A percentile compares a stretch with the other conserved stretches of the same genome.
These are phyloP conservation scores for Pseudonitzschia multiseries DNA, from an alignment of 108 stramenopile species.

Conservation along the genomic window DNA sequence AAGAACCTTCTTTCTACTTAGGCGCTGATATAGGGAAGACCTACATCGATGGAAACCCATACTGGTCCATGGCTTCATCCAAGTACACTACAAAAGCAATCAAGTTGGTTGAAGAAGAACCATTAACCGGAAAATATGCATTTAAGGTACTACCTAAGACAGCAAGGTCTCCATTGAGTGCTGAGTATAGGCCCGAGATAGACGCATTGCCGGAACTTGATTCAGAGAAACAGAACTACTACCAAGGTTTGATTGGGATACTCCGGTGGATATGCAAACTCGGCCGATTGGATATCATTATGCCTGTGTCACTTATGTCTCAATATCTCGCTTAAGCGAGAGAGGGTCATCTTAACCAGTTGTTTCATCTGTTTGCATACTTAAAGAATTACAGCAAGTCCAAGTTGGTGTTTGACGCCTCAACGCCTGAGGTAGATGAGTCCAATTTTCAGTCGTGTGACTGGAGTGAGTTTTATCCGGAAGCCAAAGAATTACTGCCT, in stretches of 20 bases:
- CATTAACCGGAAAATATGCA: no score
- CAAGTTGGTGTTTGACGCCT: conserved; percentile 29
- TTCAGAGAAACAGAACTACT: not conserved
- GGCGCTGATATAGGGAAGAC: no score
- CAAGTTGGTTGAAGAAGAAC: no score
- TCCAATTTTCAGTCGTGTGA: not conserved
- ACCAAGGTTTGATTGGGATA: conserved; percentile 2
- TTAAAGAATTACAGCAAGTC: conserved; percentile 23
- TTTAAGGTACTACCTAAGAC: no score
- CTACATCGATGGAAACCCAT: no score
- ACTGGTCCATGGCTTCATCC: no score
- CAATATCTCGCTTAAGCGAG: conserved; percentile 24
- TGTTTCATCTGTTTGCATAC: conserved; percentile 41
- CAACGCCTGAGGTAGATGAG: not conserved
- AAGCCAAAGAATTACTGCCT: conserved; percentile 11
- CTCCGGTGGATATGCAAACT: conserved; percentile 35
- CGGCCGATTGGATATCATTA: conserved; percentile 27
- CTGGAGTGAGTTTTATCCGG: conserved; percentile 27
- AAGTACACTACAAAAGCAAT: no score
- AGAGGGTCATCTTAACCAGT: conserved; percentile 41
- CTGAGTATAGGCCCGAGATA: no score
- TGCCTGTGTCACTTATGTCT: conserved; percentile 37
- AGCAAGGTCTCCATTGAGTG: no score
- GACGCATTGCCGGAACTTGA: not conserved
- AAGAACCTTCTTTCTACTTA: no score